A percentile compares a stretch with the other conserved stretches of the same genome.
Evolutionary conservation across 768 basidiomycete species (phyloP).

Genomic region (Tylopilus plumbeoviolaceoides): DNA sequence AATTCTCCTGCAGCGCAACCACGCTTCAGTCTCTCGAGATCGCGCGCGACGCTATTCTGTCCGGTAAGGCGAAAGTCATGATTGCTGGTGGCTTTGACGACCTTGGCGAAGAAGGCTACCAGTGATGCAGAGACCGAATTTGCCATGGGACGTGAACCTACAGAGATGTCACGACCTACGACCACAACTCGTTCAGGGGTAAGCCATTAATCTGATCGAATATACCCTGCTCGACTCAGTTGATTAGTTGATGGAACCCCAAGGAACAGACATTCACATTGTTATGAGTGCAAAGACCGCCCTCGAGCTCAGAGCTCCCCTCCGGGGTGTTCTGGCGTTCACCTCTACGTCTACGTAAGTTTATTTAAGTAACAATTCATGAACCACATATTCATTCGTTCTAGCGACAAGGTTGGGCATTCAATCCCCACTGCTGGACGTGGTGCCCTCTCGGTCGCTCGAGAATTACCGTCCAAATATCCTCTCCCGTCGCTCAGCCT

Average conservation of each 20-base stretch:
- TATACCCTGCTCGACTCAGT: neutral
- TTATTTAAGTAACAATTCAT: neutral
- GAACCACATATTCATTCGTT: slow-evolving; percentile 4
- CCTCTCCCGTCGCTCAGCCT: slow-evolving; percentile 79
- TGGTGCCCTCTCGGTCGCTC: slow-evolving; percentile 85
- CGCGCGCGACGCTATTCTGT: slow-evolving; percentile 90
- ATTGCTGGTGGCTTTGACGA: slow-evolving; percentile 99
- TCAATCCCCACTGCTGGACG: slow-evolving; percentile 96
- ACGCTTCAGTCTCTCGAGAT: slow-evolving; percentile 98
- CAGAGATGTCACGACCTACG: slow-evolving; percentile 97
- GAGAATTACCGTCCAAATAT: slow-evolving; percentile 76
- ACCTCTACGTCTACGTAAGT: slow-evolving; percentile 94
- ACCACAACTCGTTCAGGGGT: slow-evolving; percentile 95
- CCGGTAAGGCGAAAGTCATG: slow-evolving; percentile 99
- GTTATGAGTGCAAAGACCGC: slow-evolving; percentile 97
- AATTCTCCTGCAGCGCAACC: slow-evolving; percentile 62
- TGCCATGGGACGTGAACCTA: slow-evolving; percentile 98
- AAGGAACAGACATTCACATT: slow-evolving; percentile 95
- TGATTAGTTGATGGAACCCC: slow-evolving; percentile 90
- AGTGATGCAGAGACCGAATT: slow-evolving; percentile 96
- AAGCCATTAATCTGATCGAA: slow-evolving; percentile 26
- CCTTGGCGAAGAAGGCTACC: slow-evolving; percentile 96
- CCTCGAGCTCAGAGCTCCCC: slow-evolving; percentile 87
- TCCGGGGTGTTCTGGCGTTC: slow-evolving; percentile 91
- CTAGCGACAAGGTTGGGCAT: slow-evolving; percentile 95